Base-by-base conservation (phyloP, 106 monocot genomes). In the Hemerocallis citrina region DNA sequence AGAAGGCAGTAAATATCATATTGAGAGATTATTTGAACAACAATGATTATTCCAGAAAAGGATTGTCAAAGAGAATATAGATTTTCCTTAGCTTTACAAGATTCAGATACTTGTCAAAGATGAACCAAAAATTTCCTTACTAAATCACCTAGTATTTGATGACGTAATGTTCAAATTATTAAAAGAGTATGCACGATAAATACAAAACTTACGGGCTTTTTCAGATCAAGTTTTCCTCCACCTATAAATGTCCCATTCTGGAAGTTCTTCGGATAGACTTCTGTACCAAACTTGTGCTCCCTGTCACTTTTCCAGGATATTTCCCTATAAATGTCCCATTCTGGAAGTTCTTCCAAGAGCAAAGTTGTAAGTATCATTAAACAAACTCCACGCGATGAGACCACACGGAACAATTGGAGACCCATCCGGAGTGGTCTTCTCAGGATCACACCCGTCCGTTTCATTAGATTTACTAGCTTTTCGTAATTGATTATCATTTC, bases 361-460 rank as follows among this genome's bases (percentile, higher is more conserved):
- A 62, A 89, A 81, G 51, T 42, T 59, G 55, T 81, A 89, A n/a
- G 89, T 89, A 49, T 85, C 89, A 67, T 89, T 89, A 70, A 89
- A 89, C 70, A 89, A 64, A 50, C 89, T 89, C 89, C 89, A 89
- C 48, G 89, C 85, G 50, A 89, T 85, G 24, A 89, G 81, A n/a
- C 89, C 89, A 64, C 85, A 89, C 5, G 89, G 89, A 59, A 89
- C 81, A 73, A 89, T 85, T 13, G 75, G 48, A 13, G 61, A 54
- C 15, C 78, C 72, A 57, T 81, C 50, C 2, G 40, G 21, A 4
- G 72, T 67, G 21, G 34, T 68, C 33, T 29, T 68, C 76, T 89
- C 78, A 12, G 89, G 89, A 6, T 31, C 56, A 52, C 89, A 89
- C 43, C 50, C 48, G n/a, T 40, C 47, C 39, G 76, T 81, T 4